Conservation (phyloP, 495 filamentous ascomycete species). For the Penicillium flavigenum region DNA sequence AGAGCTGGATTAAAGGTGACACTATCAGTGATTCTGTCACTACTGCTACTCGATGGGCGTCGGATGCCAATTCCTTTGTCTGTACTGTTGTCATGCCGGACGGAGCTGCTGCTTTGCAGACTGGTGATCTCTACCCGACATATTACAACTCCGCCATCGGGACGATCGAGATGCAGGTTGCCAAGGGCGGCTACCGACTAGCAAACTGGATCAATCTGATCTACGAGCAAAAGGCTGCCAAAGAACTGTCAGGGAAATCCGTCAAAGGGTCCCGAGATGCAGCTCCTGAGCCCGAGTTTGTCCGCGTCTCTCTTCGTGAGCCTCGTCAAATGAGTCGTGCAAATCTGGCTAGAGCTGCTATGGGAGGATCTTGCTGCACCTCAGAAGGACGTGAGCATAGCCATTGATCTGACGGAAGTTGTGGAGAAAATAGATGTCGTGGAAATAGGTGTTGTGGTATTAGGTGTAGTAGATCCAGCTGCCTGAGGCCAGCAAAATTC, state of each 20-base stretch:
- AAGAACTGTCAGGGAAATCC: slow-evolving; percentile 13
- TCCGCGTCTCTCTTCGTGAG: slow-evolving; percentile 13
- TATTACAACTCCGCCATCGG: slow-evolving; percentile 56
- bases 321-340: slow-evolving; percentile 20
- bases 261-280: slow-evolving; percentile 8
- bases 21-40: slow-evolving; percentile 35
- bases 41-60: slow-evolving; percentile 53
- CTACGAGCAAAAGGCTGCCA: slow-evolving; percentile 19
- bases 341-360: slow-evolving; percentile 27
- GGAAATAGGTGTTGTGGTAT: not conserved
- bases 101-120: slow-evolving; percentile 25
- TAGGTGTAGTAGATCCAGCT: not conserved
- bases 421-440: not conserved
- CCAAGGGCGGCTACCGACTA: slow-evolving; percentile 71
- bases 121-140: slow-evolving; percentile 38
- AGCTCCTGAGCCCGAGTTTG: slow-evolving; percentile 8
- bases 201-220: slow-evolving; percentile 35
- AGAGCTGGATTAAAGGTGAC: slow-evolving; percentile 50
- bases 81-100: slow-evolving; percentile 52
- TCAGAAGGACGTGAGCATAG: slow-evolving; percentile 18
- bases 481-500: no score
- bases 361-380: slow-evolving; percentile 25
- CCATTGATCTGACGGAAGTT: slow-evolving; percentile 13
- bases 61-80: slow-evolving; percentile 56
- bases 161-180: slow-evolving; percentile 71